Base-by-base conservation (phyloP, 1,139 yeast genomes). In the Taphrina flavorubra region DNA sequence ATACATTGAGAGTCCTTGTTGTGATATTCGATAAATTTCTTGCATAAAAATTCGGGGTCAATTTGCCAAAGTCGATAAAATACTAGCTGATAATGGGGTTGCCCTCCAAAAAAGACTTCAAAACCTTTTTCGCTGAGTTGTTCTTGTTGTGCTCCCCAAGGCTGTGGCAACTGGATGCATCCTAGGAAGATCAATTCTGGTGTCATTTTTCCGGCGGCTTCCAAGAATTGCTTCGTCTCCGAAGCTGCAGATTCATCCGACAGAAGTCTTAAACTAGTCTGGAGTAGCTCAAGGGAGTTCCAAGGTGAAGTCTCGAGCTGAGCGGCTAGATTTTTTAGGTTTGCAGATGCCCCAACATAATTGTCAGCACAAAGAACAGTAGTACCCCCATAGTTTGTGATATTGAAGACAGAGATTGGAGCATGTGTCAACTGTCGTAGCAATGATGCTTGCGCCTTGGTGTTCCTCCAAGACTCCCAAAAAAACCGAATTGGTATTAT, bases 151-250 rank as follows among this genome's bases (percentile, higher is more conserved):
- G 75, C 73, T 6, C 77, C 76, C 80, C 80, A 77, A 8, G 81
- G 81, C 60, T 75, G 74, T 8, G 79, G 77, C 56, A 77, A 72
- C 39, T 75, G 73, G 20, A 77, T 71, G 10, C 79, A 78, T 16
- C 81, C 81, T 8, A 78, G 70, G 56, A 79, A 74, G 55, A 79
- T 74, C 25, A 79, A 75, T 70, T 78, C 81, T 1, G 81, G 80
- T 20, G 76, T 72, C 13, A 74, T 59, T 68, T 78, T 78, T 20
- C 78, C 79, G 47, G 76, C 75, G 3, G 71, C 70, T 68, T 79
- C 81, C 56, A 79, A 69, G 65, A 78, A 74, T 4, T 74, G 69
- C 61, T 75, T 74, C 14, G 78, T 76, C 11, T 72, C 74, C 2
- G 37, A 18, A 7, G 73, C 73, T 5, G 75, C 76, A 40, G 76